Conservation (phyloP, 164 flowering plant genomes). For the Malania oleifera region DNA sequence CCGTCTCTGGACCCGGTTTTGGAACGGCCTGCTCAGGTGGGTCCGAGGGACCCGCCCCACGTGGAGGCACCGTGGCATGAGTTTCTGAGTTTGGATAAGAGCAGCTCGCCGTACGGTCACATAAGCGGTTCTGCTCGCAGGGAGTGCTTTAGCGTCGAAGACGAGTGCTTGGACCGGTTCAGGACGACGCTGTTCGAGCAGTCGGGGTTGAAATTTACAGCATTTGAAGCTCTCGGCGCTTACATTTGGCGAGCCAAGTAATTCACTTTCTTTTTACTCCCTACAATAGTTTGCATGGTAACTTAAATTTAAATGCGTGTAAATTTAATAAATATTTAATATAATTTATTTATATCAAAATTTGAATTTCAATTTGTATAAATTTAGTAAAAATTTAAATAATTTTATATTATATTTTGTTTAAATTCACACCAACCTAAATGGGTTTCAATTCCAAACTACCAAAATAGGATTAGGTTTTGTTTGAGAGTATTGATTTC, state of each 20-base stretch:
- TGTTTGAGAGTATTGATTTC: too few relatives aligned
- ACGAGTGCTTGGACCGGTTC: conserved; percentile 48
- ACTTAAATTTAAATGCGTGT: too few relatives aligned
- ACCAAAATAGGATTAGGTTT: too few relatives aligned
- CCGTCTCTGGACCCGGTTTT: conserved; percentile 45
- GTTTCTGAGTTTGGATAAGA: conserved; percentile 38
- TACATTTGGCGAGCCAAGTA: conserved; percentile 75
- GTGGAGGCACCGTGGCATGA: conserved; percentile 38
- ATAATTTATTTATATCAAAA: too few relatives aligned
- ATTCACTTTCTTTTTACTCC: too few relatives aligned
- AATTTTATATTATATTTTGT: too few relatives aligned
- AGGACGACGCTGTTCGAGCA: conserved; percentile 32
- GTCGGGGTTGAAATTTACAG: conserved; percentile 48
- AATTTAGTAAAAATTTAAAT: too few relatives aligned
- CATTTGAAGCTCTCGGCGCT: conserved; percentile 81
- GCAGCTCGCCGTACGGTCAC: conserved; percentile 25
- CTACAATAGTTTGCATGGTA: too few relatives aligned
- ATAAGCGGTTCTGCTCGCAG: conserved; percentile 22
- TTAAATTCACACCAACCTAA: too few relatives aligned
- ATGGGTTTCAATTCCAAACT: too few relatives aligned
- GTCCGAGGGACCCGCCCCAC: conserved; percentile 57
- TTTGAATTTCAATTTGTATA: too few relatives aligned
- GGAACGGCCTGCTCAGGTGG: conserved; percentile 48
- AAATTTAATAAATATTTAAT: too few relatives aligned
- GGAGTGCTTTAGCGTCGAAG: conserved; percentile 46